Conservation (phyloP, 176 grass and related monocot genomes). For the Triticum urartu region DNA sequence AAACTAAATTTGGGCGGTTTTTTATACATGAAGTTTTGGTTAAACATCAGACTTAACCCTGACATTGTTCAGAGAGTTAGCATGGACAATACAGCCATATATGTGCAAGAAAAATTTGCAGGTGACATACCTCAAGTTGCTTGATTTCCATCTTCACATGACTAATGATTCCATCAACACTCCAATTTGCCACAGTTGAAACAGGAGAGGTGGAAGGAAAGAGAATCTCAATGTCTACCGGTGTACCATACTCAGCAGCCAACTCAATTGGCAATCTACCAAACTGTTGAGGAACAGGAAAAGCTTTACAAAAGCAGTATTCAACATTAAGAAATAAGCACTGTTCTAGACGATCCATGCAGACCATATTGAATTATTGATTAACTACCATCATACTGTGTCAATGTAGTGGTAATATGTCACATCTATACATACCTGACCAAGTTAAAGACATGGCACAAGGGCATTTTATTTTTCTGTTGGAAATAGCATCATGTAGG, state of each 20-base stretch:
- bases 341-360: too few species aligned
- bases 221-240: constrained; percentile 35
- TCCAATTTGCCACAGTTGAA: not conserved
- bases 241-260: constrained; percentile 36
- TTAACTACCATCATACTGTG: too few species aligned
- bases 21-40: not conserved
- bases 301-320: too few species aligned
- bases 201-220: constrained; percentile 22
- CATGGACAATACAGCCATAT: too few species aligned
- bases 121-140: constrained; percentile 13
- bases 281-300: not conserved
- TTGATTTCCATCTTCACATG: not conserved
- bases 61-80: too few species aligned
- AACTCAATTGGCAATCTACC: not conserved
- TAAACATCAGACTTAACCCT: not conserved
- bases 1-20: too few species aligned
- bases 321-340: too few species aligned
- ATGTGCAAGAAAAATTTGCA: not conserved
- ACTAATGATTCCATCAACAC: not conserved
- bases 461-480: too few species aligned
- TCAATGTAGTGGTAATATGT: too few species aligned
- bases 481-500: too few species aligned
- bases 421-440: not conserved
- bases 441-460: not conserved
- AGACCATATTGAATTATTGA: too few species aligned